Conservation (phyloP, 2,329 filamentous ascomycete species). For the Aspergillus arachidicola region DNA sequence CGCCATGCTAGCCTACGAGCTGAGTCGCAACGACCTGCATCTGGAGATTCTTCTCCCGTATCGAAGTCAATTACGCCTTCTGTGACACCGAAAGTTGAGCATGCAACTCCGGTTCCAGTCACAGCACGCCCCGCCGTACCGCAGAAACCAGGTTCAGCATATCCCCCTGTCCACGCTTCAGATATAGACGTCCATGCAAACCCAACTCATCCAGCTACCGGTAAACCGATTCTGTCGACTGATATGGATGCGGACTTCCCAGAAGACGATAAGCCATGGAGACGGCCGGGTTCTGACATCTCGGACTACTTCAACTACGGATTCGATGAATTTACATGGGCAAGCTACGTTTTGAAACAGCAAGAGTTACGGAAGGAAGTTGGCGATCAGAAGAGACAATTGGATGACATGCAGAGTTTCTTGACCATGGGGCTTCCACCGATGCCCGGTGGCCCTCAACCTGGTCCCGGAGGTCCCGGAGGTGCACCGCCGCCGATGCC, state of each 20-base stretch:
- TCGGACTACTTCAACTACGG: slow-evolving; percentile 99
- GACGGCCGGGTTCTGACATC: slow-evolving; percentile 88
- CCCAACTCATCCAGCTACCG: slow-evolving; percentile 71
- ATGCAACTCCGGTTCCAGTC: slow-evolving; percentile 32
- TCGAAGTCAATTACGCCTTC: slow-evolving; percentile 41
- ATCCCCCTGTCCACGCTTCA: slow-evolving; percentile 70
- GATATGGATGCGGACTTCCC: slow-evolving; percentile 76
- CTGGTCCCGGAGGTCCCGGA: slow-evolving; percentile 30
- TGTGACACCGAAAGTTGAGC: slow-evolving; percentile 34
- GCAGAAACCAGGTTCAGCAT: slow-evolving; percentile 64
- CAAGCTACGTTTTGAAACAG: slow-evolving; percentile 88
- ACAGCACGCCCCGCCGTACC: slow-evolving; percentile 39
- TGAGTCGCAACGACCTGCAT: slow-evolving; percentile 38
- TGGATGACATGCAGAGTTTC: slow-evolving; percentile 64
- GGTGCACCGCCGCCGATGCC: slow-evolving; percentile 38
- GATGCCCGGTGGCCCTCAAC: slow-evolving; percentile 41
- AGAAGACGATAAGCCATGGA: slow-evolving; percentile 88
- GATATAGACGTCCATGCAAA: slow-evolving; percentile 83
- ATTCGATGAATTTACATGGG: slow-evolving; percentile 98
- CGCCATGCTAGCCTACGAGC: slow-evolving; percentile 41
- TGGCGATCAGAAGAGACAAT: slow-evolving; percentile 74
- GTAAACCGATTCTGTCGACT: slow-evolving; percentile 80
- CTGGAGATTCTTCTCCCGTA: slow-evolving; percentile 32
- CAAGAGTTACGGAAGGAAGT: slow-evolving; percentile 76
- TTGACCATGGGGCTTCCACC: slow-evolving; percentile 55